Conservation (phyloP, 2,329 filamentous ascomycete species). For the Cladophialophora exuberans region DNA sequence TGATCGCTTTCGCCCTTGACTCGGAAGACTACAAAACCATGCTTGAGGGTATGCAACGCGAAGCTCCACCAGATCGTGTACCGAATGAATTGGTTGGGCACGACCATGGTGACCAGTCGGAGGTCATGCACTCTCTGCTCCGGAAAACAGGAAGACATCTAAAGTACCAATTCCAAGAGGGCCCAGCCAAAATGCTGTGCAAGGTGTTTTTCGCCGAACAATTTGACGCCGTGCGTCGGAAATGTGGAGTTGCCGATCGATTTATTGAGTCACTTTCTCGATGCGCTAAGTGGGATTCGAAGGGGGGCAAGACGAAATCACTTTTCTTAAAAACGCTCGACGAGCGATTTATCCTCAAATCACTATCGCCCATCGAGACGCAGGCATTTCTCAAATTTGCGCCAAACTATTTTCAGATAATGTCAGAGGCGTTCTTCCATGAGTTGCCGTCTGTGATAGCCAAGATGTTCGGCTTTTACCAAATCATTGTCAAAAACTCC, state of each 20-base stretch:
- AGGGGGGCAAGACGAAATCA: slow-evolving; percentile 96
- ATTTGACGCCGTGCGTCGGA: slow-evolving; percentile 89
- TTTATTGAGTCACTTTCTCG: slow-evolving; percentile 94
- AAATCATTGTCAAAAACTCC: slow-evolving; percentile 95
- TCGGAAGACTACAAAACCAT: slow-evolving; percentile 86
- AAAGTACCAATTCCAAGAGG: slow-evolving; percentile 93
- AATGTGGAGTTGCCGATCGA: slow-evolving; percentile 89
- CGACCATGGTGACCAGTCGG: slow-evolving; percentile 57
- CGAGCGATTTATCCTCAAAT: slow-evolving; percentile 91
- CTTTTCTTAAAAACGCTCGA: slow-evolving; percentile 96
- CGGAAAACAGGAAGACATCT: slow-evolving; percentile 87
- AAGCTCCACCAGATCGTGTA: slow-evolving; percentile 31
- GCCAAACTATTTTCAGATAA: slow-evolving; percentile 95
- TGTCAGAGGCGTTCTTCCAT: slow-evolving; percentile 94
- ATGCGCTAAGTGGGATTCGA: slow-evolving; percentile 97
- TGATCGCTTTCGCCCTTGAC: slow-evolving; percentile 89
- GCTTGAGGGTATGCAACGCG: slow-evolving; percentile 55
- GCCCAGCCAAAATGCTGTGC: slow-evolving; percentile 91
- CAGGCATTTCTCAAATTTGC: slow-evolving; percentile 94
- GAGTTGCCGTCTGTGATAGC: slow-evolving; percentile 94
- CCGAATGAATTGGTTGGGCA: slow-evolving; percentile 39
- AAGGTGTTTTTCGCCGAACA: slow-evolving; percentile 99
- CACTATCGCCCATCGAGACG: slow-evolving; percentile 86
- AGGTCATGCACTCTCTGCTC: slow-evolving; percentile 82
- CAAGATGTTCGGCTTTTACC: slow-evolving; percentile 98